Base-by-base conservation (phyloP, 2,329 filamentous ascomycete species). In the Stemphylium vesicarium region DNA sequence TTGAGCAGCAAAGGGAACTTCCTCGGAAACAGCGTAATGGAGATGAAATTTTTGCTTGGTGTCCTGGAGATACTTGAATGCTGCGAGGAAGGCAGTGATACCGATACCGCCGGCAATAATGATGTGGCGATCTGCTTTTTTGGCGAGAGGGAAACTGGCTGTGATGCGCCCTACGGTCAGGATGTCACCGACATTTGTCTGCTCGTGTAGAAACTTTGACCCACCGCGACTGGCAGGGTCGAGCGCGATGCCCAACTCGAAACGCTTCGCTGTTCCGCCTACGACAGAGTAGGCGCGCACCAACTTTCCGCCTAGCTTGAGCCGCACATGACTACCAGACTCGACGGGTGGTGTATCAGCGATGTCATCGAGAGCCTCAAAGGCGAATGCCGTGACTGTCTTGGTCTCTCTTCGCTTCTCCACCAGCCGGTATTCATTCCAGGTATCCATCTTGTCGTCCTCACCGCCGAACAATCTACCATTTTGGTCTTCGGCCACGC, bases 41-140 rank as follows among this genome's bases (percentile, higher is more conserved):
- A 89, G 70, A 18, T 78, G 75, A 33, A 79, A 81, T 51, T 80
- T 79, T 68, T 71, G 57, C n/a, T 60, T 57, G 2, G 59, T 50
- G 2, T 41, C 32, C 5, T 68, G 48, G 11, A 76, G 68, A 11
- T 68, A 57, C 43, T 81, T 72, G 3, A 84, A 65, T 20, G 85
- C 74, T 0, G 76, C 64, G 8, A 89, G 65, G 59, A 89, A 89
- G 0, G 87, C 87, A 1, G 87, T 89, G 57, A 89, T 82, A 0
- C 87, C 87, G 26, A 89, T 85, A 0, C 87, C 87, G 9, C 84
- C 87, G 0, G 81, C 85, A 26, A 90, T 82, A 63, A 88, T 84
- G 35, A 89, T 77, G 59, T 88, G 86, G 44, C 83, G 78, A 59
- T 83, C 84, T 7, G 83, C 83, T 1, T 79, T 73, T 2, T 54